phyloP scores from a whole-genome alignment of 139 green algal species.

The Coccomyxa sp. region DNA sequence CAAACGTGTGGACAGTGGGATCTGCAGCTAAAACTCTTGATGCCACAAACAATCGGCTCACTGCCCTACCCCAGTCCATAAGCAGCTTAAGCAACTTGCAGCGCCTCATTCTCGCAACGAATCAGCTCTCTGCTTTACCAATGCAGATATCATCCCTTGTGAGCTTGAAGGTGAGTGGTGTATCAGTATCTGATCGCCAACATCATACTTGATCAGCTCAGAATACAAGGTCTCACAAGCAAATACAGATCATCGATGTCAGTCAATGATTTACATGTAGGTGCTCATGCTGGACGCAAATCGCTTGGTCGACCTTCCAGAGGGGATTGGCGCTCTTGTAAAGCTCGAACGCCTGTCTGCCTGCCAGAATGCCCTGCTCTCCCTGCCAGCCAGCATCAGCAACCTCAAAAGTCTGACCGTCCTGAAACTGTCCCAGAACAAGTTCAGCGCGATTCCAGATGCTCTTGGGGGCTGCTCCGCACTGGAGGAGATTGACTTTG shows the following conservation, averaged over 20 bases:
- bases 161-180: background rate
- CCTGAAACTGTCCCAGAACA: background rate
- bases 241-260: background rate
- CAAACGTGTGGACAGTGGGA: conserved; percentile 18
- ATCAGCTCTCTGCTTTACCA: background rate
- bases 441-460: background rate
- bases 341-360: conserved; percentile 28
- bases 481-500: background rate
- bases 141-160: background rate
- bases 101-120: background rate
- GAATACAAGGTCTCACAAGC: background rate
- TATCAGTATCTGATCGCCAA: background rate
- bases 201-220: background rate
- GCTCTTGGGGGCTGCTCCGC: background rate
- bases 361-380: conserved; percentile 25
- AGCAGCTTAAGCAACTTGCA: background rate
- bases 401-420: conserved; percentile 16
- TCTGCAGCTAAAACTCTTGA: conserved; percentile 32
- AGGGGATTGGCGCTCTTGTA: conserved; percentile 4
- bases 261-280: background rate
- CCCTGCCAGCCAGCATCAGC: conserved; percentile 9
- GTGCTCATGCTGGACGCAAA: conserved; percentile 32
- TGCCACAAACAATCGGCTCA: conserved; percentile 35
- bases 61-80: conserved; percentile 21
- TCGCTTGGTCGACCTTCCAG: conserved; percentile 8